phyloP scores from a whole-genome alignment of 257 asterid genomes.

The Ehretia macrophylla region DNA sequence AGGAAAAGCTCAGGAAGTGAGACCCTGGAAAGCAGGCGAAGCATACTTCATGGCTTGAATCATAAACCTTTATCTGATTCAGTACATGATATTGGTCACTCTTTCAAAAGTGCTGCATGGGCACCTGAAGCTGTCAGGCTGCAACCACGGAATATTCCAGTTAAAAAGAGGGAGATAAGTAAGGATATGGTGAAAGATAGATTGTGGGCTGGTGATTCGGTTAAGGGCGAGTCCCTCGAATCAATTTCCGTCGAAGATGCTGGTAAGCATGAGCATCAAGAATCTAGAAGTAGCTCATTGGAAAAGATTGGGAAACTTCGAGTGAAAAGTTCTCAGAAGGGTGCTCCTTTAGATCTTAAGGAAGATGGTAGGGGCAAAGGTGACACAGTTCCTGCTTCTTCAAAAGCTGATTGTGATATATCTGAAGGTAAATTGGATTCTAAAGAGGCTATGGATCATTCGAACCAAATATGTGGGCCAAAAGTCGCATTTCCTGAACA shows the following conservation, averaged over 20 bases:
- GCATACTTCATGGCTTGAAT: constrained; percentile 25
- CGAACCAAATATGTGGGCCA: constrained; percentile 23
- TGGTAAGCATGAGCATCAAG: constrained; percentile 13
- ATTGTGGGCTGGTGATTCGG: no score
- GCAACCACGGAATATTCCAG: constrained; percentile 26
- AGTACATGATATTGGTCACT: constrained; percentile 19
- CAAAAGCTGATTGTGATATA: constrained; percentile 25
- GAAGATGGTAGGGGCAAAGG: constrained; percentile 21
- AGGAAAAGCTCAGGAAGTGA: constrained; percentile 36
- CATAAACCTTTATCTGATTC: constrained; percentile 28
- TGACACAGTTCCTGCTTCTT: constrained; percentile 25
- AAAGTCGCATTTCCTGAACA: constrained; percentile 29
- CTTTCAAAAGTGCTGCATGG: constrained; percentile 19
- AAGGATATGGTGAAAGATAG: constrained; percentile 6
- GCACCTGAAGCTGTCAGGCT: constrained; percentile 18
- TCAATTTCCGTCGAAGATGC: constrained; percentile 17
- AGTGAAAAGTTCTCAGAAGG: constrained; percentile 28
- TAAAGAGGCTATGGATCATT: constrained; percentile 22
- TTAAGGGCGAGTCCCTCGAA: constrained; percentile 2
- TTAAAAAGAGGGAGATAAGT: constrained; percentile 34
- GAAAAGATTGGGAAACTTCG: constrained; percentile 29
- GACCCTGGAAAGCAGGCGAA: constrained; percentile 28
- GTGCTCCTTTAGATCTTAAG: constrained; percentile 26
- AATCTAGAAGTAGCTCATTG: constrained; percentile 29
- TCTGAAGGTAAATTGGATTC: constrained; percentile 34